phyloP scores from a whole-genome alignment of 495 filamentous ascomycete genomes.

The Thermothielavioides terrestris region DNA sequence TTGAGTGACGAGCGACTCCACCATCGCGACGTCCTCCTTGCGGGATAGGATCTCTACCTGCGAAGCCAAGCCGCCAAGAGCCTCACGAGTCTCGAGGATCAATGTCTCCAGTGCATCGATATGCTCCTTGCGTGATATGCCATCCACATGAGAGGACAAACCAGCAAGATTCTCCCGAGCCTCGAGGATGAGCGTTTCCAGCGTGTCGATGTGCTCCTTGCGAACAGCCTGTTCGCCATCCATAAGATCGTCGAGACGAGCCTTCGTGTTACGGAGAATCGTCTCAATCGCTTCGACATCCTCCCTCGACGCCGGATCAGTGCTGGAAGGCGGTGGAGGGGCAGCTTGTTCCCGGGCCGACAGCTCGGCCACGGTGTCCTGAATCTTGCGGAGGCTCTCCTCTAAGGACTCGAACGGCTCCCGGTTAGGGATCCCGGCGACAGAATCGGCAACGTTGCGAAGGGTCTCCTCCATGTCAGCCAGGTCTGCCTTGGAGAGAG shows the following conservation, averaged over 20 bases:
- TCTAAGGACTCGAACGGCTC: slow-evolving; percentile 20
- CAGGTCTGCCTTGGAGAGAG: slow-evolving; percentile 38
- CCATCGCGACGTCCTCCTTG: slow-evolving; percentile 65
- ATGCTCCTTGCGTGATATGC: slow-evolving; percentile 59
- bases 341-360: slow-evolving; percentile 18
- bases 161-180: slow-evolving; percentile 60
- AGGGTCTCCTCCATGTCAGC: slow-evolving; percentile 33
- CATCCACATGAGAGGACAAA: slow-evolving; percentile 49
- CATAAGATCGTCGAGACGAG: slow-evolving; percentile 66
- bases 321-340: slow-evolving; percentile 20
- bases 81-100: slow-evolving; percentile 60
- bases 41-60: slow-evolving; percentile 56
- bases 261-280: slow-evolving; percentile 74
- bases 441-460: slow-evolving; percentile 46
- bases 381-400: slow-evolving; percentile 25
- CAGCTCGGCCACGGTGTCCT: slow-evolving; percentile 29
- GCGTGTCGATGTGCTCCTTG: slow-evolving; percentile 64
- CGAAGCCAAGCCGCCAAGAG: slow-evolving; percentile 48
- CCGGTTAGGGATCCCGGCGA: slow-evolving; percentile 48
- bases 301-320: slow-evolving; percentile 50
- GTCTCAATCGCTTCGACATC: slow-evolving; percentile 85
- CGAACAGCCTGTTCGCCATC: slow-evolving; percentile 54
- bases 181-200: slow-evolving; percentile 63
- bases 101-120: slow-evolving; percentile 60
- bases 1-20: slow-evolving; percentile 69